Evolutionary conservation across 371 early-diverging fungal species (phyloP), one percentile per base, ranked within the genome.

Genomic region (Mucor plumbeus): DNA sequence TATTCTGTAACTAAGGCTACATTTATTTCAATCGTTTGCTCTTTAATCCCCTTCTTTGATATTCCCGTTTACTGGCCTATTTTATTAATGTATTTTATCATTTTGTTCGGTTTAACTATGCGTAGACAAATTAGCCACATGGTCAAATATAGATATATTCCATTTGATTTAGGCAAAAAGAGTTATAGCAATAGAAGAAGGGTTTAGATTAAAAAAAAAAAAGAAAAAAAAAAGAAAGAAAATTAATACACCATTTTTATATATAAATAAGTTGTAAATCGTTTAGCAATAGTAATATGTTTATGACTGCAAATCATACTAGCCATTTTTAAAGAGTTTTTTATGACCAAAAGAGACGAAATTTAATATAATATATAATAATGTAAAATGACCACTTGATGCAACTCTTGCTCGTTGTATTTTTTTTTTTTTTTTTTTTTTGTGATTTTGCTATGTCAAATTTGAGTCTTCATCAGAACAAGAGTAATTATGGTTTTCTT

Each of bases 1-100:
- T 63, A 63, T 19, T 40, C 63, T 40, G 36, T 39, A 9, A 63
- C 55, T 33, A 63, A 50, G 17, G 63, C 64, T 17, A 64, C 64
- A 4, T 14, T 33, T 21, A 19, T 41, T 15, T 33, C 55, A 0
- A 44, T 55, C 3, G 36, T 57, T 14, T 64, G 57, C 21, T 54
- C 36, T 10, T 57, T 57, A 11, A 54, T 96, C 80, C 69, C 85
- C 7, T 68, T 94, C 65, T 92, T 99, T 69, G 99, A 99, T 77
- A 90, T 99, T 53, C 99, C 99, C 14, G 99, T 99, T 7, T 99
- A 96, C 82, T 98, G 99, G 92, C 92, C 93, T 5, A 92, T 92
- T 64, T 81, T 94, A 48, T 74, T 94, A 65, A 78, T 99, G 62
- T 99, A 99, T 88, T 99, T 99, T 78, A 79, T 96, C 57, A 86